These are phyloP conservation scores for Aureobasidium musti DNA, from an alignment of 2,329 filamentous ascomycete genomes.

Conservation along the genomic window DNA sequence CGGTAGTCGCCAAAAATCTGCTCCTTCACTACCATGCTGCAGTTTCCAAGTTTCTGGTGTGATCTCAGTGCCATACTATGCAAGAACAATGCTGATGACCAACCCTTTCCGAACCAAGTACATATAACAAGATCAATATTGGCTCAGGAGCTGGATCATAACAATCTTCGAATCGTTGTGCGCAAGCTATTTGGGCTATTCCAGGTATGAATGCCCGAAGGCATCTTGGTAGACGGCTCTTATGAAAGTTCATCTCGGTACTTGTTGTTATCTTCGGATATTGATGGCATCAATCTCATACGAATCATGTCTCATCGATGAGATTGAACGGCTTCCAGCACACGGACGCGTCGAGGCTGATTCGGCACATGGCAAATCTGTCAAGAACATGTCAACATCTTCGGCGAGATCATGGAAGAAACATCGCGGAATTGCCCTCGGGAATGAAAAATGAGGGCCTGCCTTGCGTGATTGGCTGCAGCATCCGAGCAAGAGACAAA, in stretches of 20 bases:
- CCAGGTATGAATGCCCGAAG: background rate
- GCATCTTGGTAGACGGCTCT: background rate
- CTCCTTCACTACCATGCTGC: too few species aligned
- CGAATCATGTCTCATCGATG: background rate
- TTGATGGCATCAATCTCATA: constrained; percentile 1
- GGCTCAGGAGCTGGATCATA: too few species aligned
- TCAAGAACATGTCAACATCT: constrained; percentile 12
- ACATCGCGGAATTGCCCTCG: constrained; percentile 19
- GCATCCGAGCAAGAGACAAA: constrained; percentile 1
- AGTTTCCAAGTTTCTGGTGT: too few species aligned
- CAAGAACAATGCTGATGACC: too few species aligned
- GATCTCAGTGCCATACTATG: too few species aligned
- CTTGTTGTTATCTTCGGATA: background rate
- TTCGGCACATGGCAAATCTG: constrained; percentile 19
- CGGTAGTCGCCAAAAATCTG: too few species aligned
- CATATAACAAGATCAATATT: too few species aligned
- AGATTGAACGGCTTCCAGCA: background rate
- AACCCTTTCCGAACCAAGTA: too few species aligned
- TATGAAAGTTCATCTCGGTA: background rate
- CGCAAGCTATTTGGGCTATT: background rate
- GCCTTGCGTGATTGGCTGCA: background rate
- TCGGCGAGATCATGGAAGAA: constrained; percentile 19
- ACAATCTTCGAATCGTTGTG: too few species aligned
- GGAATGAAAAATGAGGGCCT: background rate
- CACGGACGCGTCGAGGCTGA: constrained; percentile 4